Evolutionary conservation across 139 green algal genomes (phyloP), one percentile per base, ranked within the genome.

Genomic region (Prasinococcaceae sp.): DNA sequence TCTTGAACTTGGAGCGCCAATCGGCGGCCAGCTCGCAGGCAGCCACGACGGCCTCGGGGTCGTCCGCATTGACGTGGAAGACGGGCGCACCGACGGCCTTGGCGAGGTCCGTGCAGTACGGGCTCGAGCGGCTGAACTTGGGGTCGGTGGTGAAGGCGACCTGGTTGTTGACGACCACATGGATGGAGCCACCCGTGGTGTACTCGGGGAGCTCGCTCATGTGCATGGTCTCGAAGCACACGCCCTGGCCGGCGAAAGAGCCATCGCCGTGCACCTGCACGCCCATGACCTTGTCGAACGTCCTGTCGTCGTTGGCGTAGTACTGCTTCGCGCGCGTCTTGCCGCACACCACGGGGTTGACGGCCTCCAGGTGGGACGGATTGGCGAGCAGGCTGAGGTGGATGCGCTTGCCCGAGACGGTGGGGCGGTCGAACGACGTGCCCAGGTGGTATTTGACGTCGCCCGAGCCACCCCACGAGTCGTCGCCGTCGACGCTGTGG

Each of bases 371-470:
- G 60, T 97, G 90, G 38, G 66, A 84, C 4, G 90, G 90, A 75
- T 98, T 98, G 41, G 90, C 87, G 49, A 98, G 60, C 32, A 98
- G 75, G 0, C 77, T 92, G 38, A 98, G 66, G 63, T 96, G 82
- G 49, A 98, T 80, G 48, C 72, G 75, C 69, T 86, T 86, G 45
- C 89, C 72, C 1, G 55, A 41, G 27, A 79, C 40, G n/a, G 86
- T 97, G 30, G 89, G 89, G 14, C 89, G 66, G 71, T 93, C 80
- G 69, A 88, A 96, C 6, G 71, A 86, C 20, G 89, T 98, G 22
- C 89, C 90, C 57, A 96, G 71, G 60, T 97, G 90, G 75, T 98
- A 97, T 79, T 96, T 96, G n/a, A 97, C 88, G 50, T 97, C 84
- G 19, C 84, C 84, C 2, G 69, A 48, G 32, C 55, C 55, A 54